Evolutionary conservation across 257 asterid species (phyloP).

Genomic region (Solanum ahanhuiri): DNA sequence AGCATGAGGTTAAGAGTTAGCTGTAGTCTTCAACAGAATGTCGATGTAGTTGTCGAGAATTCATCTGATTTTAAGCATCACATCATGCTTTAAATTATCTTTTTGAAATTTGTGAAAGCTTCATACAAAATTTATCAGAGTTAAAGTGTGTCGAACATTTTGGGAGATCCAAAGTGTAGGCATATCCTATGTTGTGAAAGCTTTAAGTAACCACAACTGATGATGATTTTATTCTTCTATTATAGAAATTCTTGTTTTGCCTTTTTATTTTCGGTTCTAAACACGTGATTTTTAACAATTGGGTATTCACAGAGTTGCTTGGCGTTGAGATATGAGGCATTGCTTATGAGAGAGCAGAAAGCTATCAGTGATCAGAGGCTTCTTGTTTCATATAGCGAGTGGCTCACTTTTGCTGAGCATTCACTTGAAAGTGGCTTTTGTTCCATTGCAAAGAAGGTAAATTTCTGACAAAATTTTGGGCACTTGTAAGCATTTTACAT

Average conservation of each 20-base stretch:
- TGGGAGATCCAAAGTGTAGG: neutral
- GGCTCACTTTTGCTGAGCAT: slow-evolving; percentile 67
- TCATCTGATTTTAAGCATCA: neutral
- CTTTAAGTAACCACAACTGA: neutral
- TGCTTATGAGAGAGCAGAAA: slow-evolving; percentile 63
- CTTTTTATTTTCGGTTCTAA: neutral
- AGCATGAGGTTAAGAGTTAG: neutral
- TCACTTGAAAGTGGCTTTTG: slow-evolving; percentile 54
- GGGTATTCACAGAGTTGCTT: slow-evolving; percentile 53
- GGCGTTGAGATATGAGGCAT: slow-evolving; percentile 87
- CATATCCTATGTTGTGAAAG: neutral
- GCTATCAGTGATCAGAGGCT: slow-evolving; percentile 35
- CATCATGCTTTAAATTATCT: neutral
- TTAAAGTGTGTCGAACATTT: neutral
- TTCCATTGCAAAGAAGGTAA: slow-evolving; percentile 61
- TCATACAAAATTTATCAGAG: neutral
- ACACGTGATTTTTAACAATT: neutral
- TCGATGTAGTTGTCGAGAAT: neutral
- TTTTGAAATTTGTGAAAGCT: neutral
- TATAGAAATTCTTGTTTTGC: neutral
- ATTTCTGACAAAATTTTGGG: neutral
- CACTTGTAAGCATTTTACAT: neutral
- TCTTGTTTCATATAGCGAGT: slow-evolving; percentile 51
- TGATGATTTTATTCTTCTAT: neutral
- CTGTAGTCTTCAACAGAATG: neutral